Evolutionary conservation across 352 stramenopile species (phyloP).

Genomic region (Phytophthora pisi): DNA sequence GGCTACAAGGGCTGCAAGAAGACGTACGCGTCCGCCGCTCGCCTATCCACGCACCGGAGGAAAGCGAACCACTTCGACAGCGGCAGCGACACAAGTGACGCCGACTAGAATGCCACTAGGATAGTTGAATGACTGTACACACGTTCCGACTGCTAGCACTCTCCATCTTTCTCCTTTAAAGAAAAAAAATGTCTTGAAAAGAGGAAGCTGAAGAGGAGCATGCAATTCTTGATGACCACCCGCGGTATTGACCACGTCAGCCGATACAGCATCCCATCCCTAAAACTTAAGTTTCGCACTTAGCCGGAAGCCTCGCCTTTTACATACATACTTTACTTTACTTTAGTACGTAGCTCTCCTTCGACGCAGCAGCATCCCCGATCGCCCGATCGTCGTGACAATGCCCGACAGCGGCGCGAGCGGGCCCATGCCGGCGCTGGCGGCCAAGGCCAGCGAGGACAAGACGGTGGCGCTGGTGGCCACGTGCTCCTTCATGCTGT

Average conservation of each 20-base stretch:
- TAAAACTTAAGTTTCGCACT: background rate
- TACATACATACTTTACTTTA: too few relatives aligned
- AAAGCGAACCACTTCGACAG: conserved; percentile 12
- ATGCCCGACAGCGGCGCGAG: conserved; percentile 12
- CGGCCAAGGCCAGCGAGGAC: conserved; percentile 38
- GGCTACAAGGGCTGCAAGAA: conserved; percentile 37
- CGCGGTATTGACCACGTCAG: too few relatives aligned
- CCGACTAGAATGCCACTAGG: too few relatives aligned
- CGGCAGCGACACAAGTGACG: background rate
- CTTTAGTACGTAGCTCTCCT: conserved; percentile 8
- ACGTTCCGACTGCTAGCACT: too few relatives aligned
- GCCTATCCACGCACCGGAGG: conserved; percentile 41
- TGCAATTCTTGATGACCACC: too few relatives aligned
- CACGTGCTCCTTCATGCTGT: conserved; percentile 70
- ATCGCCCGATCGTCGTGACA: conserved; percentile 21
- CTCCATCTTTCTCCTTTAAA: too few relatives aligned
- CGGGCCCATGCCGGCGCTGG: conserved; percentile 23
- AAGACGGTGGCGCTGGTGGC: conserved; percentile 59
- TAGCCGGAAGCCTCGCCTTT: background rate
- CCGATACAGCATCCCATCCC: too few relatives aligned
- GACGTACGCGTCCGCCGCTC: conserved; percentile 48
- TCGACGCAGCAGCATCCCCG: background rate
- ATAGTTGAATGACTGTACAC: too few relatives aligned
- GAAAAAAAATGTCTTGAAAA: too few relatives aligned
- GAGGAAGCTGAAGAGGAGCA: too few relatives aligned